Evolutionary conservation across 768 basidiomycete genomes (phyloP).

Genomic region (Tulasnella sp.): DNA sequence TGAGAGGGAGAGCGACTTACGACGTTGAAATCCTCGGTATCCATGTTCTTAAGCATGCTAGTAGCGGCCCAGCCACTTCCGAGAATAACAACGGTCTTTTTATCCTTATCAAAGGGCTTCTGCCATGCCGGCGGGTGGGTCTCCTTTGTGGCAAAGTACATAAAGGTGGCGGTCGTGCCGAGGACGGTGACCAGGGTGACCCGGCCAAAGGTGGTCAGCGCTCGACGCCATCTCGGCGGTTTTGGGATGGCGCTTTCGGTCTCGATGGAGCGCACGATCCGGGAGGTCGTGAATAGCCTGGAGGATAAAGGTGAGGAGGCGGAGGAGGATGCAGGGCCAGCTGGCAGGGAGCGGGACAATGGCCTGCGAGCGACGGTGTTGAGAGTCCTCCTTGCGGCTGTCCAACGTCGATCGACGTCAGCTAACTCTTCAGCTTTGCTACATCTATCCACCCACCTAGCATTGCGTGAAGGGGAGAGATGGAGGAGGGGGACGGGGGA

Average conservation of each 20-base stretch:
- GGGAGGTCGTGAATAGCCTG: slow-evolving; percentile 4
- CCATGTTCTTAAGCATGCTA: slow-evolving; percentile 81
- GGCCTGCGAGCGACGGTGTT: slow-evolving; percentile 11
- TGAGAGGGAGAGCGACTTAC: slow-evolving; percentile 44
- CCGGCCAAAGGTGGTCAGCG: slow-evolving; percentile 61
- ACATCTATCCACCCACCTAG: not conserved
- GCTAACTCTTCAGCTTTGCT: not conserved
- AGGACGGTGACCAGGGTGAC: slow-evolving; percentile 67
- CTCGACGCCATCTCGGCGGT: slow-evolving; percentile 40
- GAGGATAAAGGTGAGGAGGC: too few species aligned
- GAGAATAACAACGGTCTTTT: slow-evolving; percentile 91
- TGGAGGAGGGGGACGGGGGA: not conserved
- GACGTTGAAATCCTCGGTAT: slow-evolving; percentile 94
- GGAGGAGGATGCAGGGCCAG: not conserved
- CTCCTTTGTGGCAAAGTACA: slow-evolving; percentile 75
- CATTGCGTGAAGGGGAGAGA: not conserved
- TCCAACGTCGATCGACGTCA: not conserved
- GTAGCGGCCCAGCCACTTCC: slow-evolving; percentile 98
- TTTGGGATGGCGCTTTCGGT: not conserved
- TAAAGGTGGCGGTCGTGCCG: slow-evolving; percentile 55
- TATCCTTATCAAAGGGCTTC: slow-evolving; percentile 76
- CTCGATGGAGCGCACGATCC: not conserved
- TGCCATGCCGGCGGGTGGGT: slow-evolving; percentile 72
- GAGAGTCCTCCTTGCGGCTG: slow-evolving; percentile 9
- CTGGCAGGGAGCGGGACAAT: not conserved